Evolutionary conservation across 495 filamentous ascomycete genomes (phyloP).

Genomic region (Neurospora africana): DNA sequence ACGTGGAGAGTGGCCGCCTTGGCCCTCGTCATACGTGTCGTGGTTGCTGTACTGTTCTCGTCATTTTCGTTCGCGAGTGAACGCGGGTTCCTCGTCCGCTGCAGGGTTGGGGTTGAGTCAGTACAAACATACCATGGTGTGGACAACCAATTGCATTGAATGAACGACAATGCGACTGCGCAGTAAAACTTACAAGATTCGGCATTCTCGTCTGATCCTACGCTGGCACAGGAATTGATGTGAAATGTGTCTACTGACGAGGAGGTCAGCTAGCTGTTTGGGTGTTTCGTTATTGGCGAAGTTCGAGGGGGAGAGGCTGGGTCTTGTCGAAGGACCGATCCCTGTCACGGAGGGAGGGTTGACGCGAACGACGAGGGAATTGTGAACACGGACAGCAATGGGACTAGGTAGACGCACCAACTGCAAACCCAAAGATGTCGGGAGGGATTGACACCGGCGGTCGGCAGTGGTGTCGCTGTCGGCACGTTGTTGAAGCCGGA

Average conservation of each 20-base stretch:
- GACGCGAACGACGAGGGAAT: not conserved
- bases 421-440: not conserved
- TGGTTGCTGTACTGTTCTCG: slow-evolving; percentile 56
- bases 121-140: not conserved
- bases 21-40: slow-evolving; percentile 80
- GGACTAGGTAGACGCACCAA: not conserved
- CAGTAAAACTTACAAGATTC: not conserved
- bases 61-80: slow-evolving; percentile 83
- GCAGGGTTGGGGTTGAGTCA: not conserved
- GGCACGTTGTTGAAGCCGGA: not conserved
- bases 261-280: not conserved
- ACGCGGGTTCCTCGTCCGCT: slow-evolving; percentile 32
- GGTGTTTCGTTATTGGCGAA: not conserved
- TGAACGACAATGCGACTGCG: not conserved
- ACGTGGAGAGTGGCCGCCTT: slow-evolving; percentile 69
- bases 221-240: slow-evolving; percentile 19
- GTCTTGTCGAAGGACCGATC: not conserved
- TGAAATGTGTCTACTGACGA: slow-evolving; percentile 2
- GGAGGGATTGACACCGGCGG: not conserved
- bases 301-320: not conserved
- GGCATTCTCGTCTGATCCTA: not conserved
- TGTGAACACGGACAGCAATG: not conserved
- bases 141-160: not conserved
- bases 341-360: not conserved
- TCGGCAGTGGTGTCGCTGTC: not conserved